Base-by-base conservation (phyloP, 2,329 filamentous ascomycete species). In the Penicillium janthinellum region DNA sequence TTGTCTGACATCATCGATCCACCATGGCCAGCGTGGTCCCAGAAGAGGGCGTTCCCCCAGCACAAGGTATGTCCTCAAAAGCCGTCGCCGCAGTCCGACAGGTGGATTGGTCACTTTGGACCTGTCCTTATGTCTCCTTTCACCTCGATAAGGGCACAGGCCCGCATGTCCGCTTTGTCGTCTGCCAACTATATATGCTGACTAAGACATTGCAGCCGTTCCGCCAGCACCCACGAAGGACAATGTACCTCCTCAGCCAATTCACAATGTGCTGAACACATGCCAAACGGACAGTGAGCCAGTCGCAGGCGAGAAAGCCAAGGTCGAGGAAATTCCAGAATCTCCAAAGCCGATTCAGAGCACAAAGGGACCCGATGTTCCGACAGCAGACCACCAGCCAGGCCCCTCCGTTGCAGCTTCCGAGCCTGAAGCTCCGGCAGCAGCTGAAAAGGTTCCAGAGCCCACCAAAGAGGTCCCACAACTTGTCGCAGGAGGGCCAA, bases 11-110 rank as follows among this genome's bases (percentile, higher is more conserved):
- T 67, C 64, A 64, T 64, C 62, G 53, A 63, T 62, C 47, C 57
- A 66, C 53, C 57, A 74, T 75, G 73, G 63, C 71, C 56, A 65
- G 65, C 52, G 66, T 70, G 59, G 56, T 54, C 37, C 45, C 52
- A 38, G 49, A 41, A 44, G 56, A 64, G 41, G 63, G 45, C 42
- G 49, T 62, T 50, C 34, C 64, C 57, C 15, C 59, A 50, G 58
- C 56, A 55, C 47, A 64, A 55, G 70, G 73, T 74, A 72, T 28
- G 67, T 70, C 37, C 25, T 57, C n/a, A 4, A 7, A 15, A 34
- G 39, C 39, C 31, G 11, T 14, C n/a, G 4, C 28, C 20, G 15
- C 15, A 4, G 11, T 22, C 14, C 3, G 42, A 12, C 2, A 42
- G 38, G 15, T 8, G 31, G 58, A 60, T 64, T 66, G 54, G 42